Base-by-base conservation (phyloP, 495 filamentous ascomycete genomes). In the Cercophora newfieldiana region DNA sequence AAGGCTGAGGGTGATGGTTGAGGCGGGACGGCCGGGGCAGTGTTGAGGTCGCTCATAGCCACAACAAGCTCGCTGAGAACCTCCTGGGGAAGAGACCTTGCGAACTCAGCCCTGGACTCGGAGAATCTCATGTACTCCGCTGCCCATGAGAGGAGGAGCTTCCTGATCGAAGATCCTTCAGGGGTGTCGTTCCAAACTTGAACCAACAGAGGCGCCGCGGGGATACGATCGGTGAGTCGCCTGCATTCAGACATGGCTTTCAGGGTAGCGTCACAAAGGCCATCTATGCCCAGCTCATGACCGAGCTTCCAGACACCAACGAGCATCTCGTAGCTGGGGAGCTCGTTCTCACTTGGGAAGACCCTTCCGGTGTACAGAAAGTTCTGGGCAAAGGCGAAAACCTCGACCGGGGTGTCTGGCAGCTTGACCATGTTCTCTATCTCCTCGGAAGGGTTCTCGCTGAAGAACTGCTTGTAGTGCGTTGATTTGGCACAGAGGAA, bases 181-280 rank as follows among this genome's bases (percentile, higher is more conserved):
- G 83, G 82, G 4, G 82, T 83, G 56, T 85, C 82, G 28, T 80
- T 77, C 84, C 84, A 86, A 25, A 82, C 83, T 62, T 83, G 78
- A 0, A 85, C 80, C 10, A 86, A 76, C 1, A 85, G 77, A 6
- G 81, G 78, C 0, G 84, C 82, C 8, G 82, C 80, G 7, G 84
- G 84, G 31, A 85, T 85, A 44, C 74, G 73, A 26, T 77, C 72
- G 7, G 83, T 85, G 7, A 79, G 25, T 7, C 77, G 78, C 57
- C 84, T 73, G 62, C 76, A 80, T 50, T 85, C 82, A 33, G 73
- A 72, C 83, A 86, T 85, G 29, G 77, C 79, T n/a, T 80, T 78
- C 16, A 86, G 77, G 12, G 81, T 78, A 7, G 78, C 75, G 28
- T 83, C 77, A 56, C 83, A 83, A 28, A 86, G 79, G 18, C 82